Evolutionary conservation across 805 yeast genomes (phyloP).

Genomic region (Lipomyces oligophaga): DNA sequence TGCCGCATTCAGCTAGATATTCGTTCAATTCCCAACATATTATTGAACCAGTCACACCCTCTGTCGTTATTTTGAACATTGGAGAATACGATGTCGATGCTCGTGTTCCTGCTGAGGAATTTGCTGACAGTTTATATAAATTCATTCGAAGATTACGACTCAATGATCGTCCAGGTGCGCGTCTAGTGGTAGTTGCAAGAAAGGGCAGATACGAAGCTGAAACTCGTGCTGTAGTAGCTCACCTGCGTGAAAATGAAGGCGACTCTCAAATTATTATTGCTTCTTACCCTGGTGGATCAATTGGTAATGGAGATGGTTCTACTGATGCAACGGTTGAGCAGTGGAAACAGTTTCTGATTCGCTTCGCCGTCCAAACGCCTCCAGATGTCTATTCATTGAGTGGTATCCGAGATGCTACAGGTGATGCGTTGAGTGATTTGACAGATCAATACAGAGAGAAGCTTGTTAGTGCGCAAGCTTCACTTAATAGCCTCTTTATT

Average conservation of each 20-base stretch:
- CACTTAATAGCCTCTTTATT: too few species aligned
- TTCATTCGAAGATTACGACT: slow-evolving; percentile 9
- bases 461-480: too few species aligned
- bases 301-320: slow-evolving; percentile 1
- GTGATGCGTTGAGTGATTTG: too few species aligned
- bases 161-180: slow-evolving; percentile 17
- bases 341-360: slow-evolving; percentile 2
- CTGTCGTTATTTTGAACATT: slow-evolving; percentile 19
- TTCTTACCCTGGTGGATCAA: not conserved
- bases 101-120: slow-evolving; percentile 3
- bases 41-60: slow-evolving; percentile 15
- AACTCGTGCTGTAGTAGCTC: slow-evolving; percentile 13
- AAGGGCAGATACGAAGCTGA: slow-evolving; percentile 11
- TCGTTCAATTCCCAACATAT: slow-evolving; percentile 9
- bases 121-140: slow-evolving; percentile 16
- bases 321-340: slow-evolving; percentile 1
- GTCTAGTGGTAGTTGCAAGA: slow-evolving; percentile 14
- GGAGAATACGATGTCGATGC: slow-evolving; percentile 16
- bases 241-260: not conserved
- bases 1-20: slow-evolving; percentile 21
- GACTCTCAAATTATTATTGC: slow-evolving; percentile 3
- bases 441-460: too few species aligned
- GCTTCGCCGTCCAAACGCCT: too few species aligned
- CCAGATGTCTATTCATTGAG: too few species aligned
- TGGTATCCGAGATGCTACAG: too few species aligned